Percentiles rank a stretch among this genome's conserved stretches.
phyloP scores from a whole-genome alignment of 2,329 filamentous ascomycete species.

The Fusarium sp. region DNA sequence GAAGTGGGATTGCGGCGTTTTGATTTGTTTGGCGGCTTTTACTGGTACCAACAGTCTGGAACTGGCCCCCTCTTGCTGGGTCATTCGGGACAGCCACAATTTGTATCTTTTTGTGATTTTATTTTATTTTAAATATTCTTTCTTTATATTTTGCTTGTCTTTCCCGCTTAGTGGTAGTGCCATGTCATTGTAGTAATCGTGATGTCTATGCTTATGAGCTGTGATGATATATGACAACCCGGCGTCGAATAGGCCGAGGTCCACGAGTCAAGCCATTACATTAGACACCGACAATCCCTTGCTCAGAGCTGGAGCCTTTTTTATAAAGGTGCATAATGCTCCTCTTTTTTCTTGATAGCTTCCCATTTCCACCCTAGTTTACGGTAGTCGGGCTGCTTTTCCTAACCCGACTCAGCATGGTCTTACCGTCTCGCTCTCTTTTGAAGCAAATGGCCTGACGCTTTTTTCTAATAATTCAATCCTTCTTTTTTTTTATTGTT shows the following conservation, averaged over 20 bases:
- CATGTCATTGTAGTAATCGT: not conserved
- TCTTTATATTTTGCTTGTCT: not conserved
- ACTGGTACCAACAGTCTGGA: conserved; percentile 25
- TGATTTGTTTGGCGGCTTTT: conserved; percentile 10
- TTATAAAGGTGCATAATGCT: conserved; percentile 11
- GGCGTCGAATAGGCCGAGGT: not conserved
- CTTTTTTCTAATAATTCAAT: not conserved
- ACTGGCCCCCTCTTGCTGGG: conserved; percentile 8
- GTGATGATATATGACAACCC: not conserved
- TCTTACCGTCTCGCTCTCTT: conserved; percentile 22
- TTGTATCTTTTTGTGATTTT: not conserved
- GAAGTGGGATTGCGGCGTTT: conserved; percentile 4
- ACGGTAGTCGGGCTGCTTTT: conserved; percentile 1
- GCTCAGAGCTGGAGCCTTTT: not conserved
- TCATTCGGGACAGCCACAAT: conserved; percentile 26
- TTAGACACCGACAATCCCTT: conserved; percentile 3
- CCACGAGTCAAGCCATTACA: not conserved
- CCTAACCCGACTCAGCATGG: conserved; percentile 13
- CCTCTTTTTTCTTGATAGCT: conserved; percentile 28
- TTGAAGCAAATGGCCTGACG: not conserved
- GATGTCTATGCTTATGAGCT: not conserved
- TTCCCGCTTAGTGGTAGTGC: not conserved
- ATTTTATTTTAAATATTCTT: not conserved
- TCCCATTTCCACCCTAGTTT: conserved; percentile 1
- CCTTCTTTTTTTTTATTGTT: not conserved